Conservation (phyloP, 192 early-diverging fungal genomes). For the Entomortierella parvispora region DNA sequence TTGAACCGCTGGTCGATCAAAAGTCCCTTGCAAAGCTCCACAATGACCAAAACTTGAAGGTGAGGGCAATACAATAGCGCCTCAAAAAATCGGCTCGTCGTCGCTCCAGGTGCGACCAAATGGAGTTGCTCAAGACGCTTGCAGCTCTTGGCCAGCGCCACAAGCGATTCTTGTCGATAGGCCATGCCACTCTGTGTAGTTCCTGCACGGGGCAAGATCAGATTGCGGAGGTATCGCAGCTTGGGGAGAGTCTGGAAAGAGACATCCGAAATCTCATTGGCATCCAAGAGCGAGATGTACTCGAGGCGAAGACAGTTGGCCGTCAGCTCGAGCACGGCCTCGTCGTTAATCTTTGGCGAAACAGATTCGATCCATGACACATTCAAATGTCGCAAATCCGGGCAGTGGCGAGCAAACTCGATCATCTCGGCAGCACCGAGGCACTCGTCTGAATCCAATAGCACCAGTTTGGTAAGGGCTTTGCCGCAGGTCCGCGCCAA, state of each 20-base stretch:
- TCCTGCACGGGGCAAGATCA: slow-evolving; percentile 41
- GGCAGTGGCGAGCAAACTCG: slow-evolving; percentile 47
- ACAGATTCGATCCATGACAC: slow-evolving; percentile 48
- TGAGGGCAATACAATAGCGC: slow-evolving; percentile 38
- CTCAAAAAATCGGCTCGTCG: slow-evolving; percentile 44
- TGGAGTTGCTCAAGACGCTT: slow-evolving; percentile 45
- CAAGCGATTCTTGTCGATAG: slow-evolving; percentile 39
- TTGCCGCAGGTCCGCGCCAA: slow-evolving; percentile 47
- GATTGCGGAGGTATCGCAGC: slow-evolving; percentile 43
- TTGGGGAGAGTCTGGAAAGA: slow-evolving; percentile 45
- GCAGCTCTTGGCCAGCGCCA: slow-evolving; percentile 43
- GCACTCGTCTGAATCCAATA: slow-evolving; percentile 42
- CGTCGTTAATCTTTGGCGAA: slow-evolving; percentile 44
- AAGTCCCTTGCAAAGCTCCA: slow-evolving; percentile 41
- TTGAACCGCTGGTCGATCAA: slow-evolving; percentile 52
- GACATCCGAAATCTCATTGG: slow-evolving; percentile 44
- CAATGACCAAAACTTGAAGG: slow-evolving; percentile 43
- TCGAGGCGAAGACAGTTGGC: slow-evolving; percentile 41
- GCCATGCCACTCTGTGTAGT: slow-evolving; percentile 36
- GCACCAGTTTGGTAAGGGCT: slow-evolving; percentile 42
- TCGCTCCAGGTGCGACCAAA: slow-evolving; percentile 39
- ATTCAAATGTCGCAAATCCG: slow-evolving; percentile 40
- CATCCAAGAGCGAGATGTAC: slow-evolving; percentile 46
- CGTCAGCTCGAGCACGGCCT: slow-evolving; percentile 37
- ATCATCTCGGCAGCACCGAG: slow-evolving; percentile 40